These are phyloP conservation scores for Withania somnifera DNA, from an alignment of 305 asterid genomes.

Conservation along the genomic window DNA sequence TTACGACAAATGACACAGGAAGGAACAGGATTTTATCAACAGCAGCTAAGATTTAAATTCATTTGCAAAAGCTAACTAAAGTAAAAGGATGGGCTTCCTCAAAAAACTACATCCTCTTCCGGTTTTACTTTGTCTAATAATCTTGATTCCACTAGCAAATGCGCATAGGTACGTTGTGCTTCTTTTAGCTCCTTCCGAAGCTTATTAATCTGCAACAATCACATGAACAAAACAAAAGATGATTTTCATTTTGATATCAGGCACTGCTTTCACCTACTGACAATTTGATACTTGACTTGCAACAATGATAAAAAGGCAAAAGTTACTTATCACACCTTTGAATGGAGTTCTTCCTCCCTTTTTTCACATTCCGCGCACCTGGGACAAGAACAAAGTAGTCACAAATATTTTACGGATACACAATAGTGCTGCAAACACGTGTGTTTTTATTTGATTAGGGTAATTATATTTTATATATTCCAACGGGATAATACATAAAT, in stretches of 20 bases:
- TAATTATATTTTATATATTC: not conserved
- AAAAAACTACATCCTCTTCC: slow-evolving; percentile 10
- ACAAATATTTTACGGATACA: not conserved
- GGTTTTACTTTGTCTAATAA: slow-evolving; percentile 37
- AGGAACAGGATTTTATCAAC: not conserved
- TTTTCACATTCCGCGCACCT: slow-evolving; percentile 63
- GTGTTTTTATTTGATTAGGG: not conserved
- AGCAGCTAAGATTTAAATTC: not conserved
- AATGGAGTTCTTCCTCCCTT: slow-evolving; percentile 44
- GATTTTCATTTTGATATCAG: not conserved
- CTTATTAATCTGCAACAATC: slow-evolving; percentile 34
- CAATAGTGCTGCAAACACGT: not conserved
- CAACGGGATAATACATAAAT: not conserved
- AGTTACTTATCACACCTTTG: slow-evolving; percentile 46
- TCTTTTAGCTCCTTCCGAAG: slow-evolving; percentile 36
- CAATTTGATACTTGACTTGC: not conserved
- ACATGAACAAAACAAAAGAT: not conserved
- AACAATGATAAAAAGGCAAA: not conserved
- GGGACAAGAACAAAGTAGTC: slow-evolving; percentile 15
- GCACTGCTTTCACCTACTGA: not conserved
- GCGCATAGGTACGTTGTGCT: slow-evolving; percentile 39
- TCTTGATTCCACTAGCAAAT: slow-evolving; percentile 41
- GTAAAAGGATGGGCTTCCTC: not conserved
- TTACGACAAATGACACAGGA: not conserved
- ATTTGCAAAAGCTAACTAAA: not conserved